A percentile compares a stretch with the other conserved stretches of the same genome.
phyloP scores from a whole-genome alignment of 352 stramenopile genomes.

The Phytophthora pisi region DNA sequence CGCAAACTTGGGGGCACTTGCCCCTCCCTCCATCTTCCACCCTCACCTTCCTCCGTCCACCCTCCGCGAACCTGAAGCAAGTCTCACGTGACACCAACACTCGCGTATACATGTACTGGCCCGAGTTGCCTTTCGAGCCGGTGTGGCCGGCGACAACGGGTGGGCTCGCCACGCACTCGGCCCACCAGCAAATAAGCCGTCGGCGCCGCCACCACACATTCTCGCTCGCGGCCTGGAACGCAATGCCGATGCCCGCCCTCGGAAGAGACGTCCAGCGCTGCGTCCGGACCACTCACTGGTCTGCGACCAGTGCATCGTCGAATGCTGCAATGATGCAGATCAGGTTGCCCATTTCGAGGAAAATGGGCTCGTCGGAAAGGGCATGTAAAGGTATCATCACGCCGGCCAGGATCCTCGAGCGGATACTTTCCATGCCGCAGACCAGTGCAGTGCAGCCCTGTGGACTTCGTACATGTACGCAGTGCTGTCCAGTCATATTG shows the following conservation, averaged over 20 bases:
- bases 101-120: slow-evolving; percentile 13
- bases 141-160: slow-evolving; percentile 1
- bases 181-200: background rate
- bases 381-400: slow-evolving; percentile 16
- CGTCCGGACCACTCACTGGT: background rate
- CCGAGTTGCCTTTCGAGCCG: slow-evolving; percentile 16
- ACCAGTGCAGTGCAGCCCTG: background rate
- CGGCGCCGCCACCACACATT: slow-evolving; percentile 11
- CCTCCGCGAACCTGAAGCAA: background rate
- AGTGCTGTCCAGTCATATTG: background rate
- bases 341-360: slow-evolving; percentile 21
- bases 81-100: slow-evolving; percentile 14
- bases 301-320: background rate
- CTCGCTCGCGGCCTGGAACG: slow-evolving; percentile 5
- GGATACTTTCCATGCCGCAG: background rate
- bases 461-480: background rate
- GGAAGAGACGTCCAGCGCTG: slow-evolving; percentile 14
- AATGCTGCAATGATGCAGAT: slow-evolving; percentile 15
- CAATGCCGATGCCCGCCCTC: slow-evolving; percentile 11
- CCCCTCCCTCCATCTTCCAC: slow-evolving; percentile 15
- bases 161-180: background rate
- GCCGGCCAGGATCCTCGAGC: background rate
- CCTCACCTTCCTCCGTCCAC: background rate
- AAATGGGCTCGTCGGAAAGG: slow-evolving; percentile 3
- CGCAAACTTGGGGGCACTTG: background rate